Evolutionary conservation across 1,284 basidiomycete species (phyloP).

Genomic region (Athelia sp.): DNA sequence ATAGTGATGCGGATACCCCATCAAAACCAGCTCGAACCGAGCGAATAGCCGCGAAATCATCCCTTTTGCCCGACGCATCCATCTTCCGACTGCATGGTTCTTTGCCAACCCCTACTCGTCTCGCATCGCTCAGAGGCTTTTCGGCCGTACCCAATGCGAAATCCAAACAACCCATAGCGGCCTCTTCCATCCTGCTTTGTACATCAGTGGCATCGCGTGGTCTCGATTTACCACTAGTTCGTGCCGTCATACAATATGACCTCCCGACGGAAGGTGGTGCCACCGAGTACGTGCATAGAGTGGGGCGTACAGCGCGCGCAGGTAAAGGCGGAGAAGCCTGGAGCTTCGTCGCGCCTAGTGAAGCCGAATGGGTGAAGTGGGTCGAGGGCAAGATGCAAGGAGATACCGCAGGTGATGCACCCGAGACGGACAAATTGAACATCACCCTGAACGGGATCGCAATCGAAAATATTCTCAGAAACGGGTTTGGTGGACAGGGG

Average conservation of each 20-base stretch:
- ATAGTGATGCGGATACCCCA: conserved; percentile 20
- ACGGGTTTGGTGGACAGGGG: conserved; percentile 83
- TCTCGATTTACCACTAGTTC: conserved; percentile 94
- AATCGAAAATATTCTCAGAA: conserved; percentile 68
- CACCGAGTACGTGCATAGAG: conserved; percentile 95
- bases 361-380: conserved; percentile 87
- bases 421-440: conserved; percentile 18
- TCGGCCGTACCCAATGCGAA: conserved; percentile 40
- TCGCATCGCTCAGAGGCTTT: conserved; percentile 81
- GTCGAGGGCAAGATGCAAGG: conserved; percentile 75
- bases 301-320: conserved; percentile 95
- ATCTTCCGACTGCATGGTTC: conserved; percentile 96
- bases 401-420: conserved; percentile 24
- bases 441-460: conserved; percentile 56
- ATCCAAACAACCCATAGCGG: conserved; percentile 22
- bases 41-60: conserved; percentile 55
- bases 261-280: conserved; percentile 96
- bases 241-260: conserved; percentile 94
- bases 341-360: conserved; percentile 86
- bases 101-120: conserved; percentile 77
- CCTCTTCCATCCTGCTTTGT: conserved; percentile 80
- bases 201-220: conserved; percentile 98
- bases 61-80: conserved; percentile 77
- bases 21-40: conserved; percentile 25
- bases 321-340: conserved; percentile 94